Evolutionary conservation across 2,329 filamentous ascomycete species (phyloP).

Genomic region (Trichothecium roseum): DNA sequence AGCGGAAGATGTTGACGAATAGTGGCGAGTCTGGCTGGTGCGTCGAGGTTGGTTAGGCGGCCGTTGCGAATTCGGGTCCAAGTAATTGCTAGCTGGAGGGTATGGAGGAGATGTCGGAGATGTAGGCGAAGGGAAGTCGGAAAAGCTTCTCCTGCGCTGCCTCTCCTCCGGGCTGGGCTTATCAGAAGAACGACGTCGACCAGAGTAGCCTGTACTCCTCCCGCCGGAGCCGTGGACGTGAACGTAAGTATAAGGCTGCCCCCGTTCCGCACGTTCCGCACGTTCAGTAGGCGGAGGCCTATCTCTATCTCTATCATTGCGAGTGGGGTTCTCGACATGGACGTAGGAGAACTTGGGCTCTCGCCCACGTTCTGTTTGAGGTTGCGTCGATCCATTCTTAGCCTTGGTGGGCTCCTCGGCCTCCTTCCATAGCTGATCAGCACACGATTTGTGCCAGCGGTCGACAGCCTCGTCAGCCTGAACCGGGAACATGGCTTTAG

Average conservation of each 20-base stretch:
- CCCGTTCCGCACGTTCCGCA: background rate
- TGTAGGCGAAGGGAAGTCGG: slow-evolving; percentile 33
- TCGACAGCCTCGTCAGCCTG: slow-evolving; percentile 71
- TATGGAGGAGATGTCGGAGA: slow-evolving; percentile 18
- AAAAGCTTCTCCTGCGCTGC: slow-evolving; percentile 35
- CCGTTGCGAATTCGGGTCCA: slow-evolving; percentile 22
- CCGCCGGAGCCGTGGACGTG: slow-evolving; percentile 22
- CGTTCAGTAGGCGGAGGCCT: background rate
- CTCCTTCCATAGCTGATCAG: slow-evolving; percentile 57
- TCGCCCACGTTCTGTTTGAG: slow-evolving; percentile 16
- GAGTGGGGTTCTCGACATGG: slow-evolving; percentile 13
- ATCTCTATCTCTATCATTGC: too few species aligned
- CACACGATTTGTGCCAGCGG: slow-evolving; percentile 74
- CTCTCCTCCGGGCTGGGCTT: too few species aligned
- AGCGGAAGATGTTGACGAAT: slow-evolving; percentile 30
- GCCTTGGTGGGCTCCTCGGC: slow-evolving; percentile 25
- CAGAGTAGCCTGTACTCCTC: slow-evolving; percentile 10
- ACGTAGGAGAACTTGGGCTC: slow-evolving; percentile 27
- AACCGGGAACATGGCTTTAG: slow-evolving; percentile 55
- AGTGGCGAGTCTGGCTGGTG: slow-evolving; percentile 38
- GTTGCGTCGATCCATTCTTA: slow-evolving; percentile 9
- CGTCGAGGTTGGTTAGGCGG: slow-evolving; percentile 23
- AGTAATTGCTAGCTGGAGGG: slow-evolving; percentile 13
- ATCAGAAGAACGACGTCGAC: too few species aligned
- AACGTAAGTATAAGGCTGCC: slow-evolving; percentile 23